phyloP scores from a whole-genome alignment of 306 rosid species.

The Elaeagnus macrophylla region DNA sequence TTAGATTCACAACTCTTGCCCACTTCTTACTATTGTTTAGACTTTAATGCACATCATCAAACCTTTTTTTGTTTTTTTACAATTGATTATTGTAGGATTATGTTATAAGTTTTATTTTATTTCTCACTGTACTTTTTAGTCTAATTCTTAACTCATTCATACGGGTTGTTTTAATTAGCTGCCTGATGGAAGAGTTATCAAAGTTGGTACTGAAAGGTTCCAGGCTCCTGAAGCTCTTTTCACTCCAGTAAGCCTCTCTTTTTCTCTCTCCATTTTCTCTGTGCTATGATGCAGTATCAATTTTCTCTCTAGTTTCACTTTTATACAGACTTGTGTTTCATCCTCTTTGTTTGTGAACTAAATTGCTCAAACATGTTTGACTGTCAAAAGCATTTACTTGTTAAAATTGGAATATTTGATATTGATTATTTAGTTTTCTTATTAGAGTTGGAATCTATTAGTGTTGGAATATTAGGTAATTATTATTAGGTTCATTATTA shows the following conservation, averaged over 20 bases:
- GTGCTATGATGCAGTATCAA: background rate
- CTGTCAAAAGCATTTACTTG: background rate
- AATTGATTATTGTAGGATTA: background rate
- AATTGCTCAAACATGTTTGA: background rate
- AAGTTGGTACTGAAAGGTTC: conserved; percentile 98
- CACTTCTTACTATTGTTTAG: conserved; percentile 1
- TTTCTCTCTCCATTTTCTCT: conserved; percentile 7
- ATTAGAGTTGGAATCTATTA: too few relatives aligned
- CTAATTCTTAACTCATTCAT: conserved; percentile 2
- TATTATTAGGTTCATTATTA: too few relatives aligned
- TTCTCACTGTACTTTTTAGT: background rate
- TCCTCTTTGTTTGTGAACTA: background rate
- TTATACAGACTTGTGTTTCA: background rate
- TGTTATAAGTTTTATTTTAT: background rate
- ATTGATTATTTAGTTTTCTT: too few relatives aligned
- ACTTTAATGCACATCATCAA: background rate
- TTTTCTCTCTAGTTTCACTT: background rate
- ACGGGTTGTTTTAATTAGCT: conserved; percentile 42
- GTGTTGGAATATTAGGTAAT: too few relatives aligned
- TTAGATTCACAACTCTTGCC: conserved; percentile 4
- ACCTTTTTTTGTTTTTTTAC: background rate
- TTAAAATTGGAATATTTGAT: too few relatives aligned
- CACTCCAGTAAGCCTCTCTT: conserved; percentile 67
- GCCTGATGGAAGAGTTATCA: conserved; percentile 99
- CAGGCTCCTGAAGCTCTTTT: conserved; percentile 99